Conservation (phyloP, 768 basidiomycete genomes). For the Lactarius evosmus region DNA sequence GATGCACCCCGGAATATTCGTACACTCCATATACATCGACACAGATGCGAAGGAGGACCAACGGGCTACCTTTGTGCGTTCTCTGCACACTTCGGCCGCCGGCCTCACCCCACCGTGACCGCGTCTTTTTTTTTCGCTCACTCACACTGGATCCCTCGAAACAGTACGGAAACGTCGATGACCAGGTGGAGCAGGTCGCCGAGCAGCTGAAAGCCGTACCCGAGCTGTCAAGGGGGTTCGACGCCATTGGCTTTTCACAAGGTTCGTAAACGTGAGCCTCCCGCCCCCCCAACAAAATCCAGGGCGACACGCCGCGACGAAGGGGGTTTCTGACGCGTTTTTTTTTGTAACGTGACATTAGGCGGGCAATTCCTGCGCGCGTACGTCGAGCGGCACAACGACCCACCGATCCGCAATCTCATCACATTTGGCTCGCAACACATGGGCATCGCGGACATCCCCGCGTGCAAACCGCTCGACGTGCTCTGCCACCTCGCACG, state of each 20-base stretch:
- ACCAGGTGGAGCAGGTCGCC: conserved; percentile 63
- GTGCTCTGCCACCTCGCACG: conserved; percentile 67
- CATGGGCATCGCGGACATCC: conserved; percentile 80
- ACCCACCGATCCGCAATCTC: conserved; percentile 72
- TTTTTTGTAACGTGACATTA: conserved; percentile 28
- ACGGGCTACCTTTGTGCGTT: conserved; percentile 68
- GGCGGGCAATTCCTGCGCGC: conserved; percentile 87
- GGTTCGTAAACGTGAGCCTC: conserved; percentile 38
- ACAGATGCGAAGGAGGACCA: conserved; percentile 59
- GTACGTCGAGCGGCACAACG: conserved; percentile 73
- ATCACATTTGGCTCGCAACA: conserved; percentile 87
- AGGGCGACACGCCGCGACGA: neutral
- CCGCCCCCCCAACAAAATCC: neutral
- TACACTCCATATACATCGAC: conserved; percentile 70
- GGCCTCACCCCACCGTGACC: neutral
- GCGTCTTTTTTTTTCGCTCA: neutral
- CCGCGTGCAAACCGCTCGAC: conserved; percentile 60
- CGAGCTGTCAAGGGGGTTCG: conserved; percentile 69
- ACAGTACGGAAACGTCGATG: conserved; percentile 76
- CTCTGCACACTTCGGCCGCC: too few relatives aligned
- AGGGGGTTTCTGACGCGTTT: neutral
- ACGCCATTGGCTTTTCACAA: conserved; percentile 88
- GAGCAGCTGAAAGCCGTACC: conserved; percentile 60
- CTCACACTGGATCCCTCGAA: neutral
- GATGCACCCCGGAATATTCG: conserved; percentile 70